Base-by-base conservation (phyloP, 352 stramenopile genomes). In the Globisporangium recalcitrans region DNA sequence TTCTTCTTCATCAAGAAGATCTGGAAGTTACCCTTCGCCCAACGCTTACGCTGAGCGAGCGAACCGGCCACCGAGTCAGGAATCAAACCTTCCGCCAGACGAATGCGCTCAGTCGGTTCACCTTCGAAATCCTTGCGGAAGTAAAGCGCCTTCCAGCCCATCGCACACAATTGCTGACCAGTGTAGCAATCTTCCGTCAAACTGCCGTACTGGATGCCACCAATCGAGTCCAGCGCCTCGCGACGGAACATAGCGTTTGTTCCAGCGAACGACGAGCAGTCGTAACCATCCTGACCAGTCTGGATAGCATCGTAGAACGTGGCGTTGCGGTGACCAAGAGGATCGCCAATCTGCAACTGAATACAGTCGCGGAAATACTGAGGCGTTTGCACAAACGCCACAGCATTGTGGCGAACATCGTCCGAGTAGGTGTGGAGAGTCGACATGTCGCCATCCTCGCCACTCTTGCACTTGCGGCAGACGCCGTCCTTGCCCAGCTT, bases 1-100 rank as follows among this genome's bases (percentile, higher is more conserved):
- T 21, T 56, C 52, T 86, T 90, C 65, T 90, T 90, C 52, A 72
- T 77, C 59, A 86, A 77, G 32, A 53, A 70, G 44, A 88, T 87
- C 75, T 90, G 80, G 49, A 90, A 90, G 67, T 90, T 90, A 56
- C 80, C 80, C 69, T 90, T 90, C 21, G 80, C 80, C 80, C 80
- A 90, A 48, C 80, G 80, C 67, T 90, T 90, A 34, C 80, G 78
- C 52, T 90, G 80, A 0, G 80, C 80, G 6, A 90, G 47, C 32
- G 78, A 71, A 47, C 73, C 80, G 56, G 80, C 53, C 5, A 90
- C 80, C 11, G 80, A 82, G 60, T 90, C 80, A n/a, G 80, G 80
- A 10, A 90, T 73, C 48, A 73, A 73, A 24, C 80, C 80, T 63
- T 90, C 80, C 5, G 80, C 80, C 38, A 90, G 59, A 53, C 80